Conservation (phyloP, 78 protist genomes). For the Mastigamoeba balamuthi region DNA sequence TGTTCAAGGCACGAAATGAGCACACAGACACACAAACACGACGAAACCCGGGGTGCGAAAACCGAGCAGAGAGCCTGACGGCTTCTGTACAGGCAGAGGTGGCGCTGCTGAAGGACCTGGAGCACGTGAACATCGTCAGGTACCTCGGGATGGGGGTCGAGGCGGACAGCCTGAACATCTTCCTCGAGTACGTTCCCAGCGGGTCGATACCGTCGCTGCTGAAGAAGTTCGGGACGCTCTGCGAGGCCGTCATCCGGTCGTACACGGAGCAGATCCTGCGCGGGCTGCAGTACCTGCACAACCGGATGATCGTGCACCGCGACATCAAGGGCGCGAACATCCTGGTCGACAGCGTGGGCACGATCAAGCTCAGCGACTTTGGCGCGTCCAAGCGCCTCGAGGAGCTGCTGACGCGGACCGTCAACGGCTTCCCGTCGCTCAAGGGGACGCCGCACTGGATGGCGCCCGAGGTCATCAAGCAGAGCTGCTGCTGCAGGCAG, state of each 20-base stretch:
- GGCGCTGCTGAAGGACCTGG: slow-evolving; percentile 41
- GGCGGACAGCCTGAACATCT: slow-evolving; percentile 32
- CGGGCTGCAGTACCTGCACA: slow-evolving; percentile 61
- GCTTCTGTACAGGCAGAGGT: slow-evolving; percentile 22
- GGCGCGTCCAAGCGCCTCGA: slow-evolving; percentile 35
- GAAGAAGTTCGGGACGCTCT: slow-evolving; percentile 45
- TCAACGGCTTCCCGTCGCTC: slow-evolving; percentile 16
- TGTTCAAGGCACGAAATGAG: too few species aligned
- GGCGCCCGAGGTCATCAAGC: slow-evolving; percentile 76
- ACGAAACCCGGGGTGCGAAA: too few species aligned
- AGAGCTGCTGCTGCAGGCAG: slow-evolving; percentile 46
- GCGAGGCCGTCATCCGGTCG: slow-evolving; percentile 39
- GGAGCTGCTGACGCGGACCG: neutral
- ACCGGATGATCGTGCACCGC: slow-evolving; percentile 59
- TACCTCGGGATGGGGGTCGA: slow-evolving; percentile 33
- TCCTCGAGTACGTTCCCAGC: slow-evolving; percentile 69
- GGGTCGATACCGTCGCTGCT: slow-evolving; percentile 62
- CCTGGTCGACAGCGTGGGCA: slow-evolving; percentile 54
- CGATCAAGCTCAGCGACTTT: slow-evolving; percentile 59
- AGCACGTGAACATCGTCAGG: slow-evolving; percentile 60
- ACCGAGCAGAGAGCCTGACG: too few species aligned
- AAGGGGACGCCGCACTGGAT: slow-evolving; percentile 71
- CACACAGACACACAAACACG: too few species aligned
- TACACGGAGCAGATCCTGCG: slow-evolving; percentile 52
- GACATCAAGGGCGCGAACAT: slow-evolving; percentile 59